These are phyloP conservation scores for Cladophialophora carrionii DNA, from an alignment of 2,329 filamentous ascomycete genomes.

Conservation along the genomic window DNA sequence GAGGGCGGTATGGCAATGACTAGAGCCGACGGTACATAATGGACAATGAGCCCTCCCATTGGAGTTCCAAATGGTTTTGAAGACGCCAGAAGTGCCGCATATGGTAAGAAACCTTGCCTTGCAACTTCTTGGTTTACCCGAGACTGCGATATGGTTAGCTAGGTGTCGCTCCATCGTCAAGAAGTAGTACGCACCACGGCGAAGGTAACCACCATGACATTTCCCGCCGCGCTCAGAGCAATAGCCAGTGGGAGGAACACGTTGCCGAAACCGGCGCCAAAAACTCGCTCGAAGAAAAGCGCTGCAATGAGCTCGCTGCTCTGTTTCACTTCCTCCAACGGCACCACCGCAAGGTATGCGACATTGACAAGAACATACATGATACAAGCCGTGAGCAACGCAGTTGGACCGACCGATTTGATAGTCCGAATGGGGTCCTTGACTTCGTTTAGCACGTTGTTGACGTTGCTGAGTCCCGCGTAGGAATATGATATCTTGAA, in stretches of 20 bases:
- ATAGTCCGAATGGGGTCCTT: conserved; percentile 68
- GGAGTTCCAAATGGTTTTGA: conserved; percentile 70
- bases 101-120: conserved; percentile 71
- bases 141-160: conserved; percentile 52
- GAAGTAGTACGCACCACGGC: conserved; percentile 57
- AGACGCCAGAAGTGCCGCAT: conserved; percentile 62
- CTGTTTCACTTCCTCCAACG: conserved; percentile 66
- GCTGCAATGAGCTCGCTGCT: conserved; percentile 71
- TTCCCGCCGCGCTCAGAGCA: conserved; percentile 68
- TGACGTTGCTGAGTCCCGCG: conserved; percentile 66
- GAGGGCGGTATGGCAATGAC: conserved; percentile 69
- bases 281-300: conserved; percentile 67
- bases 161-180: conserved; percentile 6
- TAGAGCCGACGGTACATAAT: conserved; percentile 69
- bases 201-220: conserved; percentile 74
- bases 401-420: conserved; percentile 63
- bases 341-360: conserved; percentile 66
- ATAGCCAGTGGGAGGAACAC: conserved; percentile 65
- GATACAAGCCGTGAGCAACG: conserved; percentile 63
- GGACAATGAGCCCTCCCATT: conserved; percentile 67
- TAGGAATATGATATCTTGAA: conserved; percentile 71
- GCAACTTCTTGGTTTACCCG: conserved; percentile 74
- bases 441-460: conserved; percentile 73
- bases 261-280: conserved; percentile 62
- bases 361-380: conserved; percentile 71